These are phyloP conservation scores for Penicillium arizonense DNA, from an alignment of 495 filamentous ascomycete genomes.

Conservation along the genomic window DNA sequence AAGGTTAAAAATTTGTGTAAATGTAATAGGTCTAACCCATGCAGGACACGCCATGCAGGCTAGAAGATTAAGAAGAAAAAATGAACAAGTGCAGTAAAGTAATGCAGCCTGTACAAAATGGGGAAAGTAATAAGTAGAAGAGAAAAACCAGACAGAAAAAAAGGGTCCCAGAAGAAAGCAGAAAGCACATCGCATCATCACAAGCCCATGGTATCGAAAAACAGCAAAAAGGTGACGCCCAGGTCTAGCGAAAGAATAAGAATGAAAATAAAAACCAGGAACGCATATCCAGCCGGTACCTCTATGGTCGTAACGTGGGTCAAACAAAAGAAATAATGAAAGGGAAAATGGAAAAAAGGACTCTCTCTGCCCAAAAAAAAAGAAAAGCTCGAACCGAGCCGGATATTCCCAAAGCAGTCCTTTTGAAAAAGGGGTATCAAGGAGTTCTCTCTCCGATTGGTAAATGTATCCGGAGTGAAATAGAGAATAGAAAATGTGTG, in stretches of 20 bases:
- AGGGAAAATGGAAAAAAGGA: slow-evolving; percentile 18
- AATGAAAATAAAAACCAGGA: slow-evolving; percentile 33
- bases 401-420: slow-evolving; percentile 13
- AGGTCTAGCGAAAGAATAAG: slow-evolving; percentile 43
- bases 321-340: slow-evolving; percentile 17
- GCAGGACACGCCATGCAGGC: slow-evolving; percentile 16
- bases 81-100: slow-evolving; percentile 22
- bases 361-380: slow-evolving; percentile 14
- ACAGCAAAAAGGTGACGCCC: slow-evolving; percentile 33
- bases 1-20: slow-evolving; percentile 5
- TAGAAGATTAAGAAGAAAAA: slow-evolving; percentile 17
- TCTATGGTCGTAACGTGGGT: slow-evolving; percentile 47
- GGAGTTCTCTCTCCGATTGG: slow-evolving; percentile 10
- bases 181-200: slow-evolving; percentile 29
- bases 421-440: slow-evolving; percentile 6
- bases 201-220: slow-evolving; percentile 34
- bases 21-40: slow-evolving; percentile 17
- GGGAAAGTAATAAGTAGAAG: slow-evolving; percentile 3
- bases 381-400: slow-evolving; percentile 20
- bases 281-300: slow-evolving; percentile 42
- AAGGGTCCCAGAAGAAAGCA: slow-evolving; percentile 9
- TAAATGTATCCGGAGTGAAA: slow-evolving; percentile 17
- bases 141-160: slow-evolving; percentile 4
- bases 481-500: slow-evolving; percentile 21
- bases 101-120: slow-evolving; percentile 29